Evolutionary conservation across 1,284 basidiomycete genomes (phyloP).

Genomic region (Thecaphora thlaspeos): DNA sequence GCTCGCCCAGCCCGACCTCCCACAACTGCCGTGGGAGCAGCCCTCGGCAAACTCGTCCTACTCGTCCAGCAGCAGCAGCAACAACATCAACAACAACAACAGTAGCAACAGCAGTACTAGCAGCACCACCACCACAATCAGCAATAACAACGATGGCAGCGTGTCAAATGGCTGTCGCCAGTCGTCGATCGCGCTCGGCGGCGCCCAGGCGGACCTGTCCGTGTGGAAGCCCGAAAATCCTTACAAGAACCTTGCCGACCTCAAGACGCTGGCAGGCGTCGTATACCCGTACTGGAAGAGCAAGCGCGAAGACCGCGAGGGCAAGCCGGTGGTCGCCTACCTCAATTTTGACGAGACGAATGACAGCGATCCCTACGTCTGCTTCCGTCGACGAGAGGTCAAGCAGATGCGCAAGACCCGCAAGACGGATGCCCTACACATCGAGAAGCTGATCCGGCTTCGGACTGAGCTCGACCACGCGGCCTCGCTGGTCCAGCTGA

Average conservation of each 20-base stretch:
- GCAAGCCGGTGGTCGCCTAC: conserved; percentile 40
- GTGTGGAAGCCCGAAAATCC: conserved; percentile 50
- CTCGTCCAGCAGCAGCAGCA: conserved; percentile 1
- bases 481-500: conserved; percentile 33
- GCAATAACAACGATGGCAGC: too few species aligned
- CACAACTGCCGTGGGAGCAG: conserved; percentile 37
- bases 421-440: conserved; percentile 54
- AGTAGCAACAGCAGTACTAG: too few species aligned
- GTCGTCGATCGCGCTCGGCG: not conserved
- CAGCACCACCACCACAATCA: too few species aligned
- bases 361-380: conserved; percentile 93
- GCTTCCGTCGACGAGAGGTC: conserved; percentile 92
- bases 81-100: too few species aligned
- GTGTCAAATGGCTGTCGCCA: too few species aligned
- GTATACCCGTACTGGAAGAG: conserved; percentile 56
- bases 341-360: conserved; percentile 77
- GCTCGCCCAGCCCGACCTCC: conserved; percentile 48
- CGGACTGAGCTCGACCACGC: conserved; percentile 51
- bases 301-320: conserved; percentile 49
- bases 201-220: not conserved
- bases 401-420: conserved; percentile 93
- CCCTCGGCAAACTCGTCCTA: conserved; percentile 9
- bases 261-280: conserved; percentile 40
- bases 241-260: conserved; percentile 47
- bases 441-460: conserved; percentile 55